Evolutionary conservation across 2,329 filamentous ascomycete genomes (phyloP).

Genomic region (Phyllosticta citrichinensis): DNA sequence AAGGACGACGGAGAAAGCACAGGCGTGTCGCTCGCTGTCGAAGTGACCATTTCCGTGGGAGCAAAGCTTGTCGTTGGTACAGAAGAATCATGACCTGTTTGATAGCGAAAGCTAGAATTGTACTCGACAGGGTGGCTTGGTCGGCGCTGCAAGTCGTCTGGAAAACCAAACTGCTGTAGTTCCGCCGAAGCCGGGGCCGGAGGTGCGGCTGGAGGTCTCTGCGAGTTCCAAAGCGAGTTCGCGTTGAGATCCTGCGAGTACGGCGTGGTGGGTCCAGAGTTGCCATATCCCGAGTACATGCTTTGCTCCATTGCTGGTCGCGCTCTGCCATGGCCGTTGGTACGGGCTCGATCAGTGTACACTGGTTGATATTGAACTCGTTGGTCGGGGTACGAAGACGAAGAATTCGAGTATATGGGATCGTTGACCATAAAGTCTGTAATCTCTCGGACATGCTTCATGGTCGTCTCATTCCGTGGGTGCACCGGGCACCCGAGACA

Average conservation of each 20-base stretch:
- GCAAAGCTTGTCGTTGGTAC: neutral
- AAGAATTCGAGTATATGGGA: neutral
- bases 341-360: neutral
- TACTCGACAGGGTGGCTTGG: neutral
- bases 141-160: neutral
- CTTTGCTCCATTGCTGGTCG: neutral
- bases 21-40: slow-evolving; percentile 10
- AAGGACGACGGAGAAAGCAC: slow-evolving; percentile 29
- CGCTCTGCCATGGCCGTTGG: neutral
- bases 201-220: slow-evolving; percentile 3
- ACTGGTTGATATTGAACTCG: slow-evolving; percentile 1
- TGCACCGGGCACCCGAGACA: slow-evolving; percentile 60
- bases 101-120: neutral
- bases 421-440: slow-evolving; percentile 7
- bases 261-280: neutral
- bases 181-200: slow-evolving; percentile 13
- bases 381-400: neutral
- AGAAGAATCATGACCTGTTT: neutral
- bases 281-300: neutral
- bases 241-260: slow-evolving; percentile 4
- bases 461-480: slow-evolving; percentile 56
- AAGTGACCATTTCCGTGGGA: neutral
- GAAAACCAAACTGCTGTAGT: slow-evolving; percentile 2
- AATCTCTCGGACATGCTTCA: slow-evolving; percentile 37
- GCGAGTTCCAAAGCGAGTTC: neutral